Evolutionary conservation across 108 stramenopile genomes (phyloP).

Genomic region (Cylindrotheca fusiformis): DNA sequence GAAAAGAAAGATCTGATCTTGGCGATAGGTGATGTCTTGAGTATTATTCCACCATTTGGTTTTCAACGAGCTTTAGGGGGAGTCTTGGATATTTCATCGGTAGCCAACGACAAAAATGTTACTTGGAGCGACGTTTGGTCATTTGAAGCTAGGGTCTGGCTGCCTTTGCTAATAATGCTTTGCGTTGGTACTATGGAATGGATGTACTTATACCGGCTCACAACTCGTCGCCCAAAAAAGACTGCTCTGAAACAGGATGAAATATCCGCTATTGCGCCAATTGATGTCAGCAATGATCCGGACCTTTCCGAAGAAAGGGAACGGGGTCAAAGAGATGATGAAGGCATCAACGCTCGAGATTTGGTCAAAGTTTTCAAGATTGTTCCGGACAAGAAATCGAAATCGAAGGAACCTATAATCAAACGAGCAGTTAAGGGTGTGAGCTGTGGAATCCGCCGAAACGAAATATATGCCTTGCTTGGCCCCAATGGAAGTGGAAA

Average conservation of each 20-base stretch:
- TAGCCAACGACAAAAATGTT: slow-evolving; percentile 23
- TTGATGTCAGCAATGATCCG: slow-evolving; percentile 15
- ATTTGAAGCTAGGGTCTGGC: slow-evolving; percentile 40
- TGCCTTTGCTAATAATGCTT: slow-evolving; percentile 30
- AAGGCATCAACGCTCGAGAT: slow-evolving; percentile 42
- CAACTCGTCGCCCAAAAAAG: slow-evolving; percentile 6
- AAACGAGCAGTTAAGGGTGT: slow-evolving; percentile 38
- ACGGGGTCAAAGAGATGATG: slow-evolving; percentile 7
- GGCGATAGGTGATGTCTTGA: slow-evolving; percentile 41
- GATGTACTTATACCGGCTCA: slow-evolving; percentile 31
- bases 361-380: slow-evolving; percentile 30
- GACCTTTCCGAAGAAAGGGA: slow-evolving; percentile 27
- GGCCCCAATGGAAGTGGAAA: slow-evolving; percentile 37
- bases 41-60: slow-evolving; percentile 29
- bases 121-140: slow-evolving; percentile 36
- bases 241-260: slow-evolving; percentile 17
- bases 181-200: slow-evolving; percentile 31
- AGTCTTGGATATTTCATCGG: slow-evolving; percentile 23
- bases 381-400: background rate
- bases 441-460: slow-evolving; percentile 29
- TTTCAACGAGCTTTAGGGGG: slow-evolving; percentile 45
- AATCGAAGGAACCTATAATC: slow-evolving; percentile 1
- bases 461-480: slow-evolving; percentile 28
- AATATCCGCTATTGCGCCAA: background rate
- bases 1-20: slow-evolving; percentile 11